Base-by-base conservation (phyloP, 352 stramenopile genomes). In the Phytopythium kandeliae region DNA sequence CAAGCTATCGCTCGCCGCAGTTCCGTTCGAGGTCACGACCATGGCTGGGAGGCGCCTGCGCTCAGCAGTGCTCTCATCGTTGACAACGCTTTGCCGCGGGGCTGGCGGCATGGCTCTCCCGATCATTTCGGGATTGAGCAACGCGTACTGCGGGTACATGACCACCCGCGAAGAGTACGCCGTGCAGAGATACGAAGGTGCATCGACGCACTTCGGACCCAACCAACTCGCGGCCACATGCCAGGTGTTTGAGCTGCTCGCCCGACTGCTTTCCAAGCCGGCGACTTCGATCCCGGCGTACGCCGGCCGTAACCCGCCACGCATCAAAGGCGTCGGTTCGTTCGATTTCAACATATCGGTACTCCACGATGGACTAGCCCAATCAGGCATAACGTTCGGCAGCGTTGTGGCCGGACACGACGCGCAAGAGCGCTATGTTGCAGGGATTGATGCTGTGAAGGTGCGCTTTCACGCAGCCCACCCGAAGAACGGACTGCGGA, bases 171-270 rank as follows among this genome's bases (percentile, higher is more conserved):
- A 95, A 54, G 85, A 96, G 55, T 96, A 94, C 43, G 67, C 83
- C 1, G 71, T 91, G 4, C 85, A 96, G 57, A 76, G 84, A 4
- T 96, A 96, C 55, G 85, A 96, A 78, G 85, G 85, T n/a, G 84
- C 85, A 13, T 96, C 82, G 19, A 96, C 84, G 26, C 82, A 94
- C 55, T 96, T 95, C 38, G 85, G 85, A 7, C 84, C 84, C 0
- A 95, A 95, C 43, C 84, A 96, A 54, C 66, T 96, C 16, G 65
- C 67, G 25, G 85, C 81, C 13, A 88, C 81, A 10, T 74, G 80
- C 28, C 80, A 95, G 54, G 74, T 92, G 54, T 90, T 95, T 55
- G 76, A 90, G 25, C 65, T 74, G 8, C 66, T 95, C 12, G 65
- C 74, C 3, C 48, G 62, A 13, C 55, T 47, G 28, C 71, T 63